phyloP scores from a whole-genome alignment of 2,329 filamentous ascomycete genomes.

The Fusarium sp. region DNA sequence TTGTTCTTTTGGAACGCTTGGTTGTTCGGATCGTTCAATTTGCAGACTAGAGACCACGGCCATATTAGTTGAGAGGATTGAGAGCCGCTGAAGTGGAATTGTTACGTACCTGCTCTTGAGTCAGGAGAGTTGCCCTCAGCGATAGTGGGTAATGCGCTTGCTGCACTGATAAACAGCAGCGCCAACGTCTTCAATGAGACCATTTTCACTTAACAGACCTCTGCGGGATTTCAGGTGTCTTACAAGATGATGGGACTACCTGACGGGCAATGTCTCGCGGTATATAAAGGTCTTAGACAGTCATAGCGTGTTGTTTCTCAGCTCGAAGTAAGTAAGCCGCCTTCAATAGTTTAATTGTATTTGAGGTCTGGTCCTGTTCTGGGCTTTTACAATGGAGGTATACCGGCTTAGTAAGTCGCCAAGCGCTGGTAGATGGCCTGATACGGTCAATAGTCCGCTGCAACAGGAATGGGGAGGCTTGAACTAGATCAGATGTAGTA shows the following conservation, averaged over 20 bases:
- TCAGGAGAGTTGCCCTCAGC: background rate
- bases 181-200: background rate
- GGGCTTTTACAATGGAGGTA: background rate
- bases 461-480: background rate
- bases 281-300: too few relatives aligned
- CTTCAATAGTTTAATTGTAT: background rate
- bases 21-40: background rate
- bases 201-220: background rate
- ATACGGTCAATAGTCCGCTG: background rate
- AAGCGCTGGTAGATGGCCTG: background rate
- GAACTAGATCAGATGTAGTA: background rate
- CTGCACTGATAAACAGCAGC: background rate
- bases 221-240: background rate
- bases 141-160: background rate
- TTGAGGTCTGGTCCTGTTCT: background rate
- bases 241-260: background rate
- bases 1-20: background rate
- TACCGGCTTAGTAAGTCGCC: fast-evolving
- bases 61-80: background rate
- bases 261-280: background rate
- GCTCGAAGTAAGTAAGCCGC: too few relatives aligned
- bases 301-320: too few relatives aligned
- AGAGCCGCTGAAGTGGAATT: fast-evolving
- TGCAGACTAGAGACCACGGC: background rate
- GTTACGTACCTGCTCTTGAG: background rate